Base-by-base conservation (phyloP, 768 basidiomycete species). In the Clathrus columnatus region DNA sequence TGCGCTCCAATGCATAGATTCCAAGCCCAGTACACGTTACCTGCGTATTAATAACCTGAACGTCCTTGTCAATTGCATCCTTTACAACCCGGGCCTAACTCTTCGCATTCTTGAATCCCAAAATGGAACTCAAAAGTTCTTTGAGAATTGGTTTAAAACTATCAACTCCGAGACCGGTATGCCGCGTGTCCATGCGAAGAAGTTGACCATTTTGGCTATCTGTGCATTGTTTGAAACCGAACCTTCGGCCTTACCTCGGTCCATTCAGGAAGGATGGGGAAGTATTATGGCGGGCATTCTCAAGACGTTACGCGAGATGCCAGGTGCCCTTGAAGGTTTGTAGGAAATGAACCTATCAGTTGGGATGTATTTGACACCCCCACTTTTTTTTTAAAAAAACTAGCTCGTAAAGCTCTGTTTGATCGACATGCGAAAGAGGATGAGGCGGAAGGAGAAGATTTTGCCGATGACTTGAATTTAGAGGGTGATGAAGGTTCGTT, bases 101-200 rank as follows among this genome's bases (percentile, higher is more conserved):
- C 75, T 94, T 43, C 83, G 83, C 58, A 65, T 91, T 54, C 85
- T 94, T 75, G 87, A 89, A 63, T 67, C 61, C 28, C 69, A 82
- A 0, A 83, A 82, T n/a, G 72, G 75, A 32, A 78, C 85, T 0
- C 81, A 84, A 32, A 64, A 68, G n/a, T 91, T 94, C 75, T 91
- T 94, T 65, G 81, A 89, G 64, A 77, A 73, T 60, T 94, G 91
- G 91, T 92, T 93, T 65, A 77, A 69, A 10, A 80, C 81, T 10
- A 86, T 91, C 68, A 82, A 82, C 56, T 64, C 60, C 32, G 72
- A 76, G 16, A 20, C 29, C 41, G 70, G 70, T 49, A 76, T 92
- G 30, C 87, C 89, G 11, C 81, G 91, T 18, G 90, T 95, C 44
- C 91, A 95, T 65, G 91, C 94, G 70, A 91, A 92, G 78, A 91